Percentiles rank a stretch among this genome's conserved stretches.
These are phyloP conservation scores for Striga hermonthica DNA, from an alignment of 305 asterid genomes.

Conservation along the genomic window DNA sequence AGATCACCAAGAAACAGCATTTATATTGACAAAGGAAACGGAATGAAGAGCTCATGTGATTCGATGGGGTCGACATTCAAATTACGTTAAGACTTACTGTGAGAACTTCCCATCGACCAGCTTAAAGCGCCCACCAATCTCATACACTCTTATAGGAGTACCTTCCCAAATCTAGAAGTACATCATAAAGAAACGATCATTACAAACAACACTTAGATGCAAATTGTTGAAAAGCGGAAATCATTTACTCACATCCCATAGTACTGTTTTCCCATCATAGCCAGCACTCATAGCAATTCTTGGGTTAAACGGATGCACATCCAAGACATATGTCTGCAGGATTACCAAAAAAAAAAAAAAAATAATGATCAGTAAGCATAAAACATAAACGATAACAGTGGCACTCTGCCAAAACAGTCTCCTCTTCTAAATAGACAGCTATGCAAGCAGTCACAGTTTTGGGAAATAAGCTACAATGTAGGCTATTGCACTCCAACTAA, in stretches of 20 bases:
- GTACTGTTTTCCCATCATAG: conserved; percentile 93
- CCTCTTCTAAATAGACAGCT: neutral
- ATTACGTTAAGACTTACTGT: conserved; percentile 55
- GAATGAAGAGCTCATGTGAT: conserved; percentile 5
- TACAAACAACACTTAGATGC: conserved; percentile 26
- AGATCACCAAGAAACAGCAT: conserved; percentile 40
- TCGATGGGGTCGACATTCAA: no score
- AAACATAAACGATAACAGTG: conserved; percentile 15
- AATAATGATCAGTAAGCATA: conserved; percentile 19
- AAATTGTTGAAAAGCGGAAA: conserved; percentile 30
- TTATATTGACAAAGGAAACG: conserved; percentile 19
- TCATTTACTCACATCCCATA: conserved; percentile 90
- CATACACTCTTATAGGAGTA: conserved; percentile 73
- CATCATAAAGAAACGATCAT: conserved; percentile 34
- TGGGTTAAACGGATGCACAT: conserved; percentile 98
- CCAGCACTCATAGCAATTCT: conserved; percentile 99
- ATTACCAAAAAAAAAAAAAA: conserved; percentile 26
- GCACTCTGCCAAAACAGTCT: conserved; percentile 1
- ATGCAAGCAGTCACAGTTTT: neutral
- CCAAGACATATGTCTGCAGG: conserved; percentile 89
- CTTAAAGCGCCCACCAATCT: conserved; percentile 83
- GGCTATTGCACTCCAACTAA: neutral
- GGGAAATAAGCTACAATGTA: neutral
- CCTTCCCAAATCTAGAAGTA: conserved; percentile 92
- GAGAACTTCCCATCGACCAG: conserved; percentile 98